A percentile compares a stretch with the other conserved stretches of the same genome.
Conservation (phyloP, 257 asterid genomes). For the Osmanthus fragrans region DNA sequence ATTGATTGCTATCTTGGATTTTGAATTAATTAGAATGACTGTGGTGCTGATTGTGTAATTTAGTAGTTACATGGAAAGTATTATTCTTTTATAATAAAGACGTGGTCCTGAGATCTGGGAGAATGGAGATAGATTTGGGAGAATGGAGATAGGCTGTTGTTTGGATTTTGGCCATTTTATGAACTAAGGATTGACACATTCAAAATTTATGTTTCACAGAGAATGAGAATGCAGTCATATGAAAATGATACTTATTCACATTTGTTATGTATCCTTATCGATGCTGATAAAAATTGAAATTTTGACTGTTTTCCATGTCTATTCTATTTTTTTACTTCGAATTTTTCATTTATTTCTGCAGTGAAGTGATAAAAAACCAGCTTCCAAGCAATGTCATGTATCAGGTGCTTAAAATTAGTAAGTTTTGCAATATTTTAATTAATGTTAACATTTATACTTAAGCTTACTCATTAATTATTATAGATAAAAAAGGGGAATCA, state of each 20-base stretch:
- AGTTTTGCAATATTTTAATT: conserved; percentile 14
- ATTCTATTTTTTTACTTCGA: neutral
- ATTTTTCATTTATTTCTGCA: conserved; percentile 39
- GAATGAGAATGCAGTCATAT: neutral
- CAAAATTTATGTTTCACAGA: neutral
- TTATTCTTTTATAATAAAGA: neutral
- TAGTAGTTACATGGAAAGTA: neutral
- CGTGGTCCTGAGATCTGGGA: conserved; percentile 19
- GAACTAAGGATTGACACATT: conserved; percentile 3
- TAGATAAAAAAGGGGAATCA: neutral
- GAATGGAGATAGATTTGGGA: conserved; percentile 7
- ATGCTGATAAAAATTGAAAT: neutral
- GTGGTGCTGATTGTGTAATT: neutral
- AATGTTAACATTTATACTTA: neutral
- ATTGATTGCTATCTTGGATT: neutral
- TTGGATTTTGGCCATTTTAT: conserved; percentile 1
- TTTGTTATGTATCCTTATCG: neutral
- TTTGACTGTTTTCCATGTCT: neutral
- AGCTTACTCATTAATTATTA: neutral
- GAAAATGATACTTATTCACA: neutral
- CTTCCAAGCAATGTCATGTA: conserved; percentile 52
- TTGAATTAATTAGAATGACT: neutral
- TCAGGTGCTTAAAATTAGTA: conserved; percentile 52
- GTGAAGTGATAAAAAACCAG: conserved; percentile 73
- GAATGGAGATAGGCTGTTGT: conserved; percentile 10